Evolutionary conservation across 495 filamentous ascomycete species (phyloP), one percentile per base, ranked within the genome.

Genomic region (Barbatosphaeria neglecta): DNA sequence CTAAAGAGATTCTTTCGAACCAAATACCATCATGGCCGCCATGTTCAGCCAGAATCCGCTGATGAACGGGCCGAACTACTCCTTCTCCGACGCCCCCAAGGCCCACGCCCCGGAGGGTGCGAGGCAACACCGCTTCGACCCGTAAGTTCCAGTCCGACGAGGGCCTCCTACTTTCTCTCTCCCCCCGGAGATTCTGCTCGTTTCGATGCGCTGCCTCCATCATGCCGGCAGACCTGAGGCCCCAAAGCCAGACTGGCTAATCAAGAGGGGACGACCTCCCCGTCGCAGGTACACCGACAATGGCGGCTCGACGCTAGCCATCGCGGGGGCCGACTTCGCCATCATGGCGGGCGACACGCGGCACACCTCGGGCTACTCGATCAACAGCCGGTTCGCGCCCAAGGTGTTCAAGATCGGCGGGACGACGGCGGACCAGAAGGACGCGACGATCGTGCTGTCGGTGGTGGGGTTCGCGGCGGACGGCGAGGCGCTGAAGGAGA

Each of bases 331-430:
- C 60, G 84, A 92, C 69, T 98, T 97, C 73, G 75, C 88, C 46
- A 90, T 98, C 65, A 76, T 98, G 60, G 92, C 92, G 38, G 92
- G 92, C 64, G 92, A 98, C 69, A 98, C 92, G 47, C 86, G 92
- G 54, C 83, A 85, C 47, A 95, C 90, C 38, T 81, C 83, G 35
- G 92, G 92, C 61, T 98, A 97, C 80, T 97, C 84, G 74, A 98
- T 98, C 78, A 95, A 97, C 73, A 87, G 89, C 22, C 84, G 92
- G 43, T 88, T 84, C 70, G 76, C 84, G 28, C 90, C 89, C 27
- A 98, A 98, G 65, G 83, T 98, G 33, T 97, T 93, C 79, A 87
- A 84, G 68, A 94, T 98, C 56, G 92, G 93, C 28, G 87, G 86
- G 43, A 85, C 88, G 45, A 87, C 84, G 43, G 82, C 87, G 38